A percentile compares a stretch with the other conserved stretches of the same genome.
These are phyloP conservation scores for Lachancea meyersii DNA, from an alignment of 805 yeast genomes.

Conservation along the genomic window DNA sequence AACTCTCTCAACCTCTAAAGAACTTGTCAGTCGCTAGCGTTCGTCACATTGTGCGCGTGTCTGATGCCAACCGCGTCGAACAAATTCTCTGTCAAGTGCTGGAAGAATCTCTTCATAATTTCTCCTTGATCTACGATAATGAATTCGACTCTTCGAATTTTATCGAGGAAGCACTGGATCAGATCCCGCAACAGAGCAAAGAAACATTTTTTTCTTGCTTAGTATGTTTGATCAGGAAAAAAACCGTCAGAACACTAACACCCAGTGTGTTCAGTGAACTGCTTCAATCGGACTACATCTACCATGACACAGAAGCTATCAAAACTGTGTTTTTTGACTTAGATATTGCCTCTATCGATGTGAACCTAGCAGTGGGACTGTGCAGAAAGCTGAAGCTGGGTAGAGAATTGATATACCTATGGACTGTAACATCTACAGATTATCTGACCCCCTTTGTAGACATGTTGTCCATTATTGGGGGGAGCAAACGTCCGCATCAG, in stretches of 20 bases:
- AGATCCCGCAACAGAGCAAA: not conserved
- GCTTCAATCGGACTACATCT: not conserved
- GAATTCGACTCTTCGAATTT: slow-evolving; percentile 9
- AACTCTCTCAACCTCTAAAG: slow-evolving; percentile 26
- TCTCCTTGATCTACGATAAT: not conserved
- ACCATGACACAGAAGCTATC: not conserved
- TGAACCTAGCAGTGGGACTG: slow-evolving; percentile 64
- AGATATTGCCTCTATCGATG: slow-evolving; percentile 43
- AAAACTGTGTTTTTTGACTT: not conserved
- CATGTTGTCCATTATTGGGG: slow-evolving; percentile 35
- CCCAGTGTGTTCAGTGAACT: slow-evolving; percentile 2
- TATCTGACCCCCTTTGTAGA: slow-evolving; percentile 65
- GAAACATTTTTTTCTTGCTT: not conserved
- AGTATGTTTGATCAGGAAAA: not conserved
- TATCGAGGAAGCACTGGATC: slow-evolving; percentile 9
- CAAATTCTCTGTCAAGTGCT: not conserved
- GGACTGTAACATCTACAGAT: slow-evolving; percentile 66
- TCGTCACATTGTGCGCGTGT: slow-evolving; percentile 18
- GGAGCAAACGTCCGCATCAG: slow-evolving; percentile 17
- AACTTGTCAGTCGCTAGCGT: slow-evolving; percentile 29
- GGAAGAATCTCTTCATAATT: not conserved
- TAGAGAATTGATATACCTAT: slow-evolving; percentile 63
- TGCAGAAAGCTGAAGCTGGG: slow-evolving; percentile 51
- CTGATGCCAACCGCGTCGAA: not conserved
- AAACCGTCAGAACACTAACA: not conserved